Evolutionary conservation across 2,329 filamentous ascomycete genomes (phyloP), one percentile per base, ranked within the genome.

Genomic region (Cryphonectria parasitica): DNA sequence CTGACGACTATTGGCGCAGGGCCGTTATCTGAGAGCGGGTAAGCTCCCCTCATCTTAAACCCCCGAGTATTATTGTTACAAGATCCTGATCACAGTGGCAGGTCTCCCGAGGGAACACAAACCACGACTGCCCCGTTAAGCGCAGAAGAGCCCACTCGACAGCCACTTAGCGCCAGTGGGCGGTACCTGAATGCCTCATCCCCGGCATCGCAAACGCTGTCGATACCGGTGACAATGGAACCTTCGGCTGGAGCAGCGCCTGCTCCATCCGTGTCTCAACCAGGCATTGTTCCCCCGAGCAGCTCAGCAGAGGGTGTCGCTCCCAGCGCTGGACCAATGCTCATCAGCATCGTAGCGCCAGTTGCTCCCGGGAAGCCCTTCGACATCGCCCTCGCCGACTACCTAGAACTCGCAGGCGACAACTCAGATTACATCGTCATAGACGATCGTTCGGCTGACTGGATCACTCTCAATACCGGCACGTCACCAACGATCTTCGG

Each of bases 391-490:
- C 25, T 56, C n/a, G 25, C n/a, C 1, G 25, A 56, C 52, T 56
- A 25, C 13, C 25, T 56, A 2, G n/a, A 28, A 56, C 11, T 28
- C 11, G n/a, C 52, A 56, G 52, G 11, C n/a, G 52, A 28, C 10
- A 28, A 28, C n/a, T 4, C 52, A 6, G 25, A 17, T 28, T 1
- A 6, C 52, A 28, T 28, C 25, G 0, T 1, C 52, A 28, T 56
- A 25, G 52, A 56, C 13, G 52, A 56, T 56, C 52, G 52, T 25
- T 56, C 52, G 52, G 52, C 25, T 56, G 25, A 56, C 52, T 56
- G 52, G 52, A 56, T 56, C 10, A 25, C 13, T 28, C 52, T 56
- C 25, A 56, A 28, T n/a, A 28, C n/a, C 25, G 52, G n/a, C 52
- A 25, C n/a, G 11, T 17, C 52, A 6, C 52, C 52, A 17, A n/a